A percentile compares a stretch with the other conserved stretches of the same genome.
These are phyloP conservation scores for Suillus tomentosus DNA, from an alignment of 768 basidiomycete species.

Conservation along the genomic window DNA sequence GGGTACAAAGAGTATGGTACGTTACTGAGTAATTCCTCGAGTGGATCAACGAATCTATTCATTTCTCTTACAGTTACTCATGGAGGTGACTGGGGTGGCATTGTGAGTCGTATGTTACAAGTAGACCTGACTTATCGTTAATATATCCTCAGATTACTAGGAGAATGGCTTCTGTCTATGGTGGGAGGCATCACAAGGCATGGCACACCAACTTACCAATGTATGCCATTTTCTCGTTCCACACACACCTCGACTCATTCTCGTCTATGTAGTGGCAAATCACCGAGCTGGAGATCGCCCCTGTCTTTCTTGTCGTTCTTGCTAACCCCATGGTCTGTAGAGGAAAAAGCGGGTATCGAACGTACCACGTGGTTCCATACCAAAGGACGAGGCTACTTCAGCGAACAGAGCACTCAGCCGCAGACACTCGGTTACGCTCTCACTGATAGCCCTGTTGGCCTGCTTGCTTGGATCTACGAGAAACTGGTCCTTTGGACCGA, in stretches of 20 bases:
- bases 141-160: constrained; percentile 34
- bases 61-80: constrained; percentile 39
- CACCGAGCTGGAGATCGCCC: constrained; percentile 30
- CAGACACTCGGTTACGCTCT: constrained; percentile 57
- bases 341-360: constrained; percentile 28
- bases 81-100: constrained; percentile 50
- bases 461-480: constrained; percentile 59
- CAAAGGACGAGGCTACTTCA: constrained; percentile 34
- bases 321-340: constrained; percentile 29
- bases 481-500: constrained; percentile 53
- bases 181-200: constrained; percentile 46
- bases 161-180: constrained; percentile 36
- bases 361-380: constrained; percentile 21
- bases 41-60: not conserved
- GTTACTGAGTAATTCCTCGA: not conserved
- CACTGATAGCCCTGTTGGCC: constrained; percentile 57
- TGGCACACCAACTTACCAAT: constrained; percentile 51
- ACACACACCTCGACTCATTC: not conserved
- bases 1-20: constrained; percentile 26
- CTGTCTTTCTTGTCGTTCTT: constrained; percentile 30
- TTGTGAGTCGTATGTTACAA: constrained; percentile 28
- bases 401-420: constrained; percentile 44
- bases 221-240: constrained; percentile 26
- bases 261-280: constrained; percentile 19
- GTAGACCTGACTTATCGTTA: not conserved